Conservation (phyloP, 1,284 basidiomycete genomes). For the Rhodotorula glutinis region DNA sequence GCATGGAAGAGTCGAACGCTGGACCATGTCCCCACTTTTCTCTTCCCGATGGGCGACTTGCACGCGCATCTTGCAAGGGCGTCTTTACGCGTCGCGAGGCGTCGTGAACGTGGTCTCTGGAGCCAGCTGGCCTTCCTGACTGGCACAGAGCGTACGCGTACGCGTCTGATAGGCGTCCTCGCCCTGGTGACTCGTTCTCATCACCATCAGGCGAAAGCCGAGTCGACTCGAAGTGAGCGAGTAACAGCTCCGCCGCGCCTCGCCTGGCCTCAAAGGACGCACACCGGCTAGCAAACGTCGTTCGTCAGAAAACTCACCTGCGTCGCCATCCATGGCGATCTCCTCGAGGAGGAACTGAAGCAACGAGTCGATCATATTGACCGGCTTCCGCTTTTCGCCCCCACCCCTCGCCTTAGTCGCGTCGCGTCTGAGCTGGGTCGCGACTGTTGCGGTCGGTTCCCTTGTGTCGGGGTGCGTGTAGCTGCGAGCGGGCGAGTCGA, state of each 20-base stretch:
- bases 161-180: too few relatives aligned
- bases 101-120: background rate
- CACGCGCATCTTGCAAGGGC: background rate
- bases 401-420: background rate
- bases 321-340: constrained; percentile 75
- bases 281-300: background rate
- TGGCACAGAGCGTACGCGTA: too few relatives aligned
- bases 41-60: background rate
- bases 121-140: too few relatives aligned
- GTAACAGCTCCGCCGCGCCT: too few relatives aligned
- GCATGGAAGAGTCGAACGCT: constrained; percentile 1
- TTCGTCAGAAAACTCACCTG: constrained; percentile 58
- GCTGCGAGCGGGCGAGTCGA: background rate
- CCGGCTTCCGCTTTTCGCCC: accelerated
- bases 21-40: background rate
- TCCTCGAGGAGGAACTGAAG: constrained; percentile 69
- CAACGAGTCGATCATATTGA: constrained; percentile 65
- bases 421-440: too few relatives aligned
- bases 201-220: too few relatives aligned
- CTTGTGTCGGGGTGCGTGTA: too few relatives aligned
- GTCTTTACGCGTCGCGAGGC: constrained; percentile 18
- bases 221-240: too few relatives aligned
- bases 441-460: too few relatives aligned
- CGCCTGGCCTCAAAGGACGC: too few relatives aligned
- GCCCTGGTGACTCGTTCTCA: too few relatives aligned